Percentiles rank a stretch among this genome's conserved stretches.
Evolutionary conservation across 768 basidiomycete genomes (phyloP).

Genomic region (Termitomyces sp.): DNA sequence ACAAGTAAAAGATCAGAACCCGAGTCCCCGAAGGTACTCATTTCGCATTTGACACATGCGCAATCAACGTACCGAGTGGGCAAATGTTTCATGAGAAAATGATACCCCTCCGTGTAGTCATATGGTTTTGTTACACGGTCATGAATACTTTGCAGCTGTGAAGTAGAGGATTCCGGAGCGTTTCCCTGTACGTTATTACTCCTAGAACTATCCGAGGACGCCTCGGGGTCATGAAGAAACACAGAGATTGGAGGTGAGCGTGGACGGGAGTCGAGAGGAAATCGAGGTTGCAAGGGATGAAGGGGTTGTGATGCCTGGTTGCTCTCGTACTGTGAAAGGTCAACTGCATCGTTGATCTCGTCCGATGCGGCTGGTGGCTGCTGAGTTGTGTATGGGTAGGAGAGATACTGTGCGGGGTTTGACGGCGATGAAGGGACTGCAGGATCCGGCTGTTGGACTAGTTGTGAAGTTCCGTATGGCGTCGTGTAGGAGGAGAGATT

Average conservation of each 20-base stretch:
- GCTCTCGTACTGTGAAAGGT: constrained; percentile 23
- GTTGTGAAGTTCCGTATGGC: constrained; percentile 29
- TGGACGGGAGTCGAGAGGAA: constrained; percentile 39
- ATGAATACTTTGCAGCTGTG: constrained; percentile 52
- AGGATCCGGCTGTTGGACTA: constrained; percentile 30
- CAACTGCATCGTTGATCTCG: constrained; percentile 31
- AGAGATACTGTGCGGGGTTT: constrained; percentile 36
- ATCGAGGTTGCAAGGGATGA: constrained; percentile 50
- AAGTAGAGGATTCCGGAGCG: constrained; percentile 23
- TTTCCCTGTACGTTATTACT: constrained; percentile 17
- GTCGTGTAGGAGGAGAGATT: constrained; percentile 23
- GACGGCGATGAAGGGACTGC: constrained; percentile 28
- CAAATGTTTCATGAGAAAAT: constrained; percentile 93
- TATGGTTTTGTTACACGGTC: constrained; percentile 73
- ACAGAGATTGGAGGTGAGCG: constrained; percentile 32
- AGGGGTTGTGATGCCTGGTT: constrained; percentile 21
- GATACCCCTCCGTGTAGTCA: constrained; percentile 96
- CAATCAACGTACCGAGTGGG: constrained; percentile 64
- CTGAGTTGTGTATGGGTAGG: constrained; percentile 38
- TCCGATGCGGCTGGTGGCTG: constrained; percentile 27
- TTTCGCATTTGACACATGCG: constrained; percentile 27
- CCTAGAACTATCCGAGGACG: constrained; percentile 15
- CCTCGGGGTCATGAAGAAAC: constrained; percentile 23
- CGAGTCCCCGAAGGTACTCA: constrained; percentile 38
- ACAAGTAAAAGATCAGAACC: constrained; percentile 26